Base-by-base conservation (phyloP, 805 yeast genomes). In the Yamadazyma akitaensis region DNA sequence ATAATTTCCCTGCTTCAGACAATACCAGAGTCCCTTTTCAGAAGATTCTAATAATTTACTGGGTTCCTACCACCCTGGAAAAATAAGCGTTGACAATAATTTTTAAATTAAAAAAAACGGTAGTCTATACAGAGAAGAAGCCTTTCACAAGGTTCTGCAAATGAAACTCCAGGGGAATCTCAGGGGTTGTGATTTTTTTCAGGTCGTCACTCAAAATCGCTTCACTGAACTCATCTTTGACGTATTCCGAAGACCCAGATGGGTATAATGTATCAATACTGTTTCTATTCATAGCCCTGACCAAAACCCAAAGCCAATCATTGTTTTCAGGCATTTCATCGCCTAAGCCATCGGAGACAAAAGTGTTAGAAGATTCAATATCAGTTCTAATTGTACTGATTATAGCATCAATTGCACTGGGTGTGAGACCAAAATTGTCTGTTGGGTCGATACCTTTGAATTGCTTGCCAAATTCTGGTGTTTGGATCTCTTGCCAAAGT, bases 401-500 rank as follows among this genome's bases (percentile, higher is more conserved):
- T 16, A 37, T 17, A n/a, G 18, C 13, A 13, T 25, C 25, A 7
- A 34, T 37, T 21, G 24, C 24, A 21, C 7, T 21, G 6, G 24
- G 24, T 7, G 24, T 32, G 17, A 45, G 46, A 21, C 52, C 52
- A 36, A 42, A 49, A 21, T 32, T 25, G 16, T 24, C 24, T 4
- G 40, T 9, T 7, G 36, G 26, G 13, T 45, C 48, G 10, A 33
- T n/a, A 25, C 40, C 36, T 9, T 21, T 21, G 7, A 21, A 11
- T 16, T 24, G 36, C 17, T 21, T 30, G 2, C 14, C 17, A 25
- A 42, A 42, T 5, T 17, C 41, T 12, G 25, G 43, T 5, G 21
- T 17, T 32, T 43, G 34, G 5, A 78, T 49, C 9, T 73, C 49
- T 19, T 63, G 63, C 17, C 72, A 53, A 32, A 80, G 54, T 28